A percentile compares a stretch with the other conserved stretches of the same genome.
These are phyloP conservation scores for Terana coerulea DNA, from an alignment of 768 basidiomycete genomes.

Conservation along the genomic window DNA sequence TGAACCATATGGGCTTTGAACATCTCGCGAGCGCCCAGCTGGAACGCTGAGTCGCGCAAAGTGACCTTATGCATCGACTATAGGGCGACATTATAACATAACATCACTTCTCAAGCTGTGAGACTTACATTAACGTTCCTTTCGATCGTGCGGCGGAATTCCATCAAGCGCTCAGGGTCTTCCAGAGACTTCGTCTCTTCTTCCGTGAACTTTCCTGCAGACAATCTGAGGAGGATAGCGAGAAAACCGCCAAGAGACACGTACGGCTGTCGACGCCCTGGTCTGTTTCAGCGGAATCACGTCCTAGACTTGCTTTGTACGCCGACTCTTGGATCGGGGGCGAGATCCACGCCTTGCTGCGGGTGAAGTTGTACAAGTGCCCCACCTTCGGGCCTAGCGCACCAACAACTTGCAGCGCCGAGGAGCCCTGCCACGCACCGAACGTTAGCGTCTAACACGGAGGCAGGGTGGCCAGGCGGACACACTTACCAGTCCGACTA, in stretches of 20 bases:
- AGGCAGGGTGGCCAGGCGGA: neutral
- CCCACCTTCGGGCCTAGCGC: constrained; percentile 50
- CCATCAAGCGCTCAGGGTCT: constrained; percentile 42
- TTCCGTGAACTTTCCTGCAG: constrained; percentile 45
- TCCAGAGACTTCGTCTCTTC: constrained; percentile 46
- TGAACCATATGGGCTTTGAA: constrained; percentile 44
- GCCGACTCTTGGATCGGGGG: constrained; percentile 17
- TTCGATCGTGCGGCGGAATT: constrained; percentile 48
- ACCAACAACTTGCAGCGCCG: constrained; percentile 56
- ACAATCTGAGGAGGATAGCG: neutral
- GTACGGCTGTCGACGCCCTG: neutral
- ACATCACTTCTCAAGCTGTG: neutral
- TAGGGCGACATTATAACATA: neutral
- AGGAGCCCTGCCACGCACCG: constrained; percentile 43
- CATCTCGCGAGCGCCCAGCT: constrained; percentile 29
- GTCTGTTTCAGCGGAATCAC: neutral
- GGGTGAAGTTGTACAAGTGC: constrained; percentile 49
- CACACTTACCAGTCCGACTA: constrained; percentile 51
- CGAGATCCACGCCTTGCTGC: constrained; percentile 56
- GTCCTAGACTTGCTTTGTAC: neutral
- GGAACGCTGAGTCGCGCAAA: constrained; percentile 34
- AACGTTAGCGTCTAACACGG: neutral
- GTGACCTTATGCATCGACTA: constrained; percentile 39
- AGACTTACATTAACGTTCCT: constrained; percentile 42
- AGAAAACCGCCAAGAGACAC: neutral